Evolutionary conservation across 164 flowering plant genomes (phyloP), one percentile per base, ranked within the genome.

Genomic region (Hamamelis virginiana): DNA sequence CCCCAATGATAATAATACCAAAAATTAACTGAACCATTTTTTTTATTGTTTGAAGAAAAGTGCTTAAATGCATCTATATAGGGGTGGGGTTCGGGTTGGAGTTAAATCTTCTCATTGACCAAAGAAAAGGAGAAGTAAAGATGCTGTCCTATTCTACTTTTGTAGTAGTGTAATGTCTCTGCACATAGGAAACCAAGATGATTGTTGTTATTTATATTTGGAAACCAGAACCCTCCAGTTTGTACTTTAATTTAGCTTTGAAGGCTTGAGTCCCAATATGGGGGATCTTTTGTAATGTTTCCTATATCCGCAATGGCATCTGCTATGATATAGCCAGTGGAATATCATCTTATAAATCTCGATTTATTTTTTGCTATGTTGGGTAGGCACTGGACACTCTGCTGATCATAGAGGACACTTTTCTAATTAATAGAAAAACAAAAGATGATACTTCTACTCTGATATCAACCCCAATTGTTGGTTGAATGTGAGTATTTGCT

Each of bases 401-500:
- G 28, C 9, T 33, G 45, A 33, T 15, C 16, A n/a, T 59, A 21
- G 25, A 1, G n/a, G 25, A 33, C 38, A 28, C 18, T n/a, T 18
- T 16, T 4, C 41, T 33, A 33, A 33, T 33, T 2, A 33, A 33
- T 33, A 33, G 41, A 33, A 33, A 33, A 33, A 33, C 41, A 33
- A 6, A 33, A 33, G 41, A 33, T 6, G 41, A 33, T n/a, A 5
- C 16, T 23, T 25, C 9, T 57, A 57, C 60, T 57, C 15, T 3
- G 60, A 50, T 51, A 52, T 50, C 4, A n/a, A 15, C 19, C 16
- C 59, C 41, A 46, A 18, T 27, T 63, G 64, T n/a, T n/a, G 33
- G 5, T 10, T 11, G 60, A 2, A 53, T 53, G 25, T 56, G 41
- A 56, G 69, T 23, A 41, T 72, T 71, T 73, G 25, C 65, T 59